These are phyloP conservation scores for Penstemon barbatus DNA, from an alignment of 257 asterid genomes.

Conservation along the genomic window DNA sequence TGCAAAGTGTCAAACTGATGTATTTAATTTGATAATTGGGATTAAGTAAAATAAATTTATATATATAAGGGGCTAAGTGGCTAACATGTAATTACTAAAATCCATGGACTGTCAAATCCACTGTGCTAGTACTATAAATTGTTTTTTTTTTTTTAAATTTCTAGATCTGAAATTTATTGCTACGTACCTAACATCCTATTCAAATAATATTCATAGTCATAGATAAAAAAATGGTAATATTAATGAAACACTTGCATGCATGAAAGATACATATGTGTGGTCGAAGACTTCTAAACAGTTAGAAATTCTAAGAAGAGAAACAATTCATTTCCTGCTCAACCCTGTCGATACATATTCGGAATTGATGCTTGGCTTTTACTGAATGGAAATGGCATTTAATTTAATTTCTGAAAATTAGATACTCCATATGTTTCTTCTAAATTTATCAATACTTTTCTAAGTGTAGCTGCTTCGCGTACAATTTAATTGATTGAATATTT, in stretches of 20 bases:
- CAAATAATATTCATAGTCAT: constrained; percentile 21
- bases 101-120: constrained; percentile 16
- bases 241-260: constrained; percentile 14
- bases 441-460: too few relatives aligned
- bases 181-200: constrained; percentile 31
- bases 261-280: not conserved
- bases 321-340: constrained; percentile 25
- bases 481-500: too few relatives aligned
- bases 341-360: constrained; percentile 21
- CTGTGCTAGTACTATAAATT: not conserved
- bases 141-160: too few relatives aligned
- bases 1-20: too few relatives aligned
- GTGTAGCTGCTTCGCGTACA: too few relatives aligned
- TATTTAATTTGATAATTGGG: too few relatives aligned
- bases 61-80: too few relatives aligned
- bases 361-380: not conserved
- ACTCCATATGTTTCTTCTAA: too few relatives aligned
- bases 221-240: constrained; percentile 27
- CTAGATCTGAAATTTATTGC: constrained; percentile 1
- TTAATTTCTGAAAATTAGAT: too few relatives aligned
- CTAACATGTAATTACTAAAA: too few relatives aligned
- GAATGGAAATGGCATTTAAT: not conserved
- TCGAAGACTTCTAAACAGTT: constrained; percentile 41
- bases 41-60: too few relatives aligned
- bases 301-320: constrained; percentile 25